Evolutionary conservation across 208 protist genomes (phyloP).

Genomic region (Crithidia brevicula): DNA sequence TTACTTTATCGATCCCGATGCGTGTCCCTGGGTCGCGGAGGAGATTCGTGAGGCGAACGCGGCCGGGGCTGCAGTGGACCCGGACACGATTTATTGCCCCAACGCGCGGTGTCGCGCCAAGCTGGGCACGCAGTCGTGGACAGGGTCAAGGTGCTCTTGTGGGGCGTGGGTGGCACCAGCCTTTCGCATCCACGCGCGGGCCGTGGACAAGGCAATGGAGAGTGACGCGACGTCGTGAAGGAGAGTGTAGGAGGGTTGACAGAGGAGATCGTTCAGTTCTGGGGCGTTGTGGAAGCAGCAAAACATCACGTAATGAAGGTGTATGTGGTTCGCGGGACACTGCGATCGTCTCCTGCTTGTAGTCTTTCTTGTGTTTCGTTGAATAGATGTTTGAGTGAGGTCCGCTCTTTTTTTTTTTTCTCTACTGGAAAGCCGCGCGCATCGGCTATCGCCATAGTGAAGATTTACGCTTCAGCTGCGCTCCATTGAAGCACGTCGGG

Average conservation of each 20-base stretch:
- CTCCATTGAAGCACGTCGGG: no score
- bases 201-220: slow-evolving; percentile 54
- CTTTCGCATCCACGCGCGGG: slow-evolving; percentile 77
- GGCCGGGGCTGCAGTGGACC: slow-evolving; percentile 46
- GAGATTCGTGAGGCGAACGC: slow-evolving; percentile 56
- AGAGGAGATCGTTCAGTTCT: no score
- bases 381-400: no score
- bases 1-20: slow-evolving; percentile 84
- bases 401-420: no score
- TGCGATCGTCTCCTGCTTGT: no score
- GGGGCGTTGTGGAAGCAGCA: no score
- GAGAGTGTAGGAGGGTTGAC: neutral
- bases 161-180: slow-evolving; percentile 85
- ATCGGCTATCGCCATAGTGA: no score
- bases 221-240: neutral
- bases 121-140: slow-evolving; percentile 88
- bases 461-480: no score
- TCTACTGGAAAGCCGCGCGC: no score
- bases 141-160: slow-evolving; percentile 82
- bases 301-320: no score
- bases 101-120: slow-evolving; percentile 69
- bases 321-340: no score
- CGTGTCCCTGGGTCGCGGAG: slow-evolving; percentile 65
- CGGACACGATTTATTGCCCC: slow-evolving; percentile 88
- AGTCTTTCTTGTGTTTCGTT: no score